These are phyloP conservation scores for Talaromyces stipitatus DNA, from an alignment of 495 filamentous ascomycete genomes.

Conservation along the genomic window DNA sequence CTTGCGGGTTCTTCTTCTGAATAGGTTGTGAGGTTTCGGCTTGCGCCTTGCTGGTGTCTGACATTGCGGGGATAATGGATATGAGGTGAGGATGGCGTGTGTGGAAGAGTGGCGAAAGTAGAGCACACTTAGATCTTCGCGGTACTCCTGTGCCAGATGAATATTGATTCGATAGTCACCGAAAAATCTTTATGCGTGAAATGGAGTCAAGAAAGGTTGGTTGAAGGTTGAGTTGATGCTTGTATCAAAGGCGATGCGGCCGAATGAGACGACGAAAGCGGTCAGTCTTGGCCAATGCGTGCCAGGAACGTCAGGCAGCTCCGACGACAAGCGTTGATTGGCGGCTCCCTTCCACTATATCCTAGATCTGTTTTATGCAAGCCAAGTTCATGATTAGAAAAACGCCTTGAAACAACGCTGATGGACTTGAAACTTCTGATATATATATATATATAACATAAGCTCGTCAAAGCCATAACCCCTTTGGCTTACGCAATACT, in stretches of 20 bases:
- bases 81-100: conserved; percentile 8
- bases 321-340: not conserved
- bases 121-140: conserved; percentile 4
- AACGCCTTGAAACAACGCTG: not conserved
- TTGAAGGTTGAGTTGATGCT: not conserved
- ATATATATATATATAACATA: not conserved
- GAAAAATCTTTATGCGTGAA: not conserved
- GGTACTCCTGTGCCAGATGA: not conserved
- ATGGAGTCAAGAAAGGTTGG: not conserved
- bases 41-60: conserved; percentile 26
- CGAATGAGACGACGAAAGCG: not conserved
- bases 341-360: not conserved
- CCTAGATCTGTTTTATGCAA: not conserved
- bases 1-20: conserved; percentile 47
- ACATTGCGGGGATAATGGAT: conserved; percentile 25
- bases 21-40: conserved; percentile 31
- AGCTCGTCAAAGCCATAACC: not conserved
- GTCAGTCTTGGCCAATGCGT: not conserved
- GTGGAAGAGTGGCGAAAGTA: conserved; percentile 1
- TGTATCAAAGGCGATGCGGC: not conserved
- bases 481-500: not conserved
- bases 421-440: not conserved
- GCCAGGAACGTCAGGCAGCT: not conserved
- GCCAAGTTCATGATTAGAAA: too few relatives aligned
- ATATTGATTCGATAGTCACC: not conserved